phyloP scores from a whole-genome alignment of 495 filamentous ascomycete genomes.

The Aspergillus indologenus region DNA sequence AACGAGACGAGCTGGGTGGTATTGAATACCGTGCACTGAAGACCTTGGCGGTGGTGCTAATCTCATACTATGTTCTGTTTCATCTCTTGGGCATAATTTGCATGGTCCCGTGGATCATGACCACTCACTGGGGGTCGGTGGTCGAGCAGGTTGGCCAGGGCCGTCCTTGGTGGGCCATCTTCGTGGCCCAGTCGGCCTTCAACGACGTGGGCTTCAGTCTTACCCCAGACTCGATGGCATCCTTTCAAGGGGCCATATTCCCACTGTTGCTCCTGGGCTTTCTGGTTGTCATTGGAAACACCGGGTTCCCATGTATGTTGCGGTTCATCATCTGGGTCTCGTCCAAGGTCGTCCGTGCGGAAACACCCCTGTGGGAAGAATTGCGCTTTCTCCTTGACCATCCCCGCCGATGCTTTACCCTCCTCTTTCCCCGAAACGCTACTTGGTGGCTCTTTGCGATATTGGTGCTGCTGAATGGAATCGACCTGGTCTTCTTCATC shows the following conservation, averaged over 20 bases:
- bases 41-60: slow-evolving; percentile 72
- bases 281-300: slow-evolving; percentile 89
- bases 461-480: slow-evolving; percentile 72
- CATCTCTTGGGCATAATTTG: slow-evolving; percentile 69
- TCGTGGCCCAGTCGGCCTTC: slow-evolving; percentile 79
- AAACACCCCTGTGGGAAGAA: slow-evolving; percentile 77
- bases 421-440: slow-evolving; percentile 84
- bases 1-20: slow-evolving; percentile 88
- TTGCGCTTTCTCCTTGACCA: slow-evolving; percentile 88
- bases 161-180: slow-evolving; percentile 87
- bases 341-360: slow-evolving; percentile 55
- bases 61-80: slow-evolving; percentile 73
- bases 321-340: slow-evolving; percentile 81
- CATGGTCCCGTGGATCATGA: slow-evolving; percentile 76
- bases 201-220: slow-evolving; percentile 85
- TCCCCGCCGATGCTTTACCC: slow-evolving; percentile 89
- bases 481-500: slow-evolving; percentile 86
- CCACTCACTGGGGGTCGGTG: slow-evolving; percentile 52
- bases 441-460: slow-evolving; percentile 95
- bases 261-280: slow-evolving; percentile 73
- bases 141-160: slow-evolving; percentile 60
- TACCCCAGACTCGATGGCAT: slow-evolving; percentile 89
- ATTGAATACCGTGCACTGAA: slow-evolving; percentile 94
- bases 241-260: slow-evolving; percentile 72
- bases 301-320: slow-evolving; percentile 89